Base-by-base conservation (phyloP, 495 filamentous ascomycete genomes). In the Tetracladium marchalianum region DNA sequence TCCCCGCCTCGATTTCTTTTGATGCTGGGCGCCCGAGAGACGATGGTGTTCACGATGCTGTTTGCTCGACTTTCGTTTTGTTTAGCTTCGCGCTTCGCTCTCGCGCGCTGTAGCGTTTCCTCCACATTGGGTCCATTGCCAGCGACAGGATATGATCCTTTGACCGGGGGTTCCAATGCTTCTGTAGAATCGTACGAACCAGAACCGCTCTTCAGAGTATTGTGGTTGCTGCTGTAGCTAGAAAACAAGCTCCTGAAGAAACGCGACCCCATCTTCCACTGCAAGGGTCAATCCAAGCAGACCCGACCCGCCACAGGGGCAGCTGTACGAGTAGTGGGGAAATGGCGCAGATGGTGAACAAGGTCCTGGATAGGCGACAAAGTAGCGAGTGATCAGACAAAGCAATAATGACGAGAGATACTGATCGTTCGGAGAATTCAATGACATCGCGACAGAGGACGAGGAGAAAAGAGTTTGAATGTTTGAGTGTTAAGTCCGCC, bases 91-190 rank as follows among this genome's bases (percentile, higher is more conserved):
- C 41, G 48, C 38, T 41, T 47, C 6, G 46, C 39, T 2, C 39
- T 49, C 33, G 40, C 17, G 11, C 43, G 50, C 36, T 52, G 42
- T 2, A 53, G 39, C 22, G 47, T 13, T 4, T 46, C 46, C 32
- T 52, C 15, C 4, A 54, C 40, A 43, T 43, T 50, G 16, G 46
- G 47, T 7, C 52, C 57, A 45, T 65, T 62, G 43, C 61, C 59
- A 10, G 46, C 53, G 9, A 62, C 47, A 9, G 64, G 57, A 41
- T 59, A 60, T 5, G 54, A 48, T 24, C 62, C 62, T 13, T 41
- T 55, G 18, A 57, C 41, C 8, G 62, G 62, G 18, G 49, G 39
- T 37, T 46, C 50, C 11, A 42, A 45, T 0, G 58, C 46, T 9
- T 49, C 6, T 17, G 57, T 51, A 8, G 47, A 43, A 33, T 65